These are phyloP conservation scores for Rhodotorula toruloides DNA, from an alignment of 768 basidiomycete genomes.

Conservation along the genomic window DNA sequence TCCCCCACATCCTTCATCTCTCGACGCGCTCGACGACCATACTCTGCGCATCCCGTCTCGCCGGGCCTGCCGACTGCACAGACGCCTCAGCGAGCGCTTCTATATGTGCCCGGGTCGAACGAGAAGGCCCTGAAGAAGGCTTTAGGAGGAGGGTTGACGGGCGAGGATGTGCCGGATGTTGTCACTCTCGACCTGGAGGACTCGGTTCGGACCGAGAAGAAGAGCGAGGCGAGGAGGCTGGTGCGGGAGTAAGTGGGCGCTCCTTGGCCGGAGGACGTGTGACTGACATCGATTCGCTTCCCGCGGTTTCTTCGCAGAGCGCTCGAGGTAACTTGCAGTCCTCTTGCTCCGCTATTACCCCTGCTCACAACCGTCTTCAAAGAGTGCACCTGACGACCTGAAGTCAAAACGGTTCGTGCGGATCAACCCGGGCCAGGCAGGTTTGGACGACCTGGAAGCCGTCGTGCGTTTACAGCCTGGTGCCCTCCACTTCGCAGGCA, in stretches of 20 bases:
- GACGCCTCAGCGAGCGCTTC: conserved; percentile 7
- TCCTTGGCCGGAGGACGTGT: too few relatives aligned
- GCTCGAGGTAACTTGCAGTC: not conserved
- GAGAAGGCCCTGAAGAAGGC: conserved; percentile 62
- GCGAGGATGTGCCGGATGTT: conserved; percentile 53
- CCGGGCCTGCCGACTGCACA: not conserved
- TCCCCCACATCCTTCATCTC: not conserved
- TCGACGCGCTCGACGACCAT: not conserved
- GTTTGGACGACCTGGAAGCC: conserved; percentile 43
- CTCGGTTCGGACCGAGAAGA: conserved; percentile 61
- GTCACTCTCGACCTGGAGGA: conserved; percentile 87
- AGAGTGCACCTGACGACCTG: not conserved
- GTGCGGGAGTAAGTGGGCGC: conserved; percentile 1
- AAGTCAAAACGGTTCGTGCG: conserved; percentile 41
- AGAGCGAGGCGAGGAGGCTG: conserved; percentile 52
- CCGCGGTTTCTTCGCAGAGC: conserved; percentile 7
- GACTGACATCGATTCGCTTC: too few relatives aligned
- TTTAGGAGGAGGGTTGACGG: not conserved
- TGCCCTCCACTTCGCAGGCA: not conserved
- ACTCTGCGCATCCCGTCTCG: too few relatives aligned
- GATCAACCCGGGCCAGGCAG: conserved; percentile 45
- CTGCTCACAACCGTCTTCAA: too few relatives aligned
- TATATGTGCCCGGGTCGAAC: conserved; percentile 66
- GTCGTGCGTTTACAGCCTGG: conserved; percentile 35
- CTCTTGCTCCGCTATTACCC: not conserved